Base-by-base conservation (phyloP, 176 grass and related monocot genomes). In the Bothriochloa decipiens region DNA sequence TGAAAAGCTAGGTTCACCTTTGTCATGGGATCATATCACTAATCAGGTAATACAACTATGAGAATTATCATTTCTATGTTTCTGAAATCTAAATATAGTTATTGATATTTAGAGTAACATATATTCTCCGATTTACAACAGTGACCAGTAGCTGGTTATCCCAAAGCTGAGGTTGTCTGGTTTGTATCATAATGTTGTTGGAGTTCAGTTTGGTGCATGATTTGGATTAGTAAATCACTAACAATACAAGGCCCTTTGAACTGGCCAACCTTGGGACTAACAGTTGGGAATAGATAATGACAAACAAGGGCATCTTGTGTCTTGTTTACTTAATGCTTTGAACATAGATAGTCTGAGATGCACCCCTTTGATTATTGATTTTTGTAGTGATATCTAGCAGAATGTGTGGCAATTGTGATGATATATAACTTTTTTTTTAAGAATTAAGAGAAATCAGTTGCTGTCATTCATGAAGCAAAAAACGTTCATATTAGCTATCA, bases 21-120 rank as follows among this genome's bases (percentile, higher is more conserved):
- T 95, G 43, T 94, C 96, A 72, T 98, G 96, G 96, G 93, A 98
- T 57, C 96, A 98, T 80, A 22, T 98, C 37, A 95, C 93, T 52
- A 95, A 98, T 82, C 96, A 95, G 96, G 96, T 98, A 80, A 76
- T 35, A 77, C 37, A 52, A 43, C 55, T 46, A 45, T 40, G 14
- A 65, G 22, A 68, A 49, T 37, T 76, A 16, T 79, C 40, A 47
- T 3, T 32, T 29, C 14, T 27, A 79, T 72, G 27, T 80, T 72
- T 72, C 26, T 86, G 14, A 65, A 33, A 86, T 67, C 26, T 86
- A 9, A 63, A 37, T 89, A 33, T 77, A 14, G 10, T 81, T 78
- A n/a, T 13, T 70, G 10, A 55, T 87, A 33, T 68, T 11, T 74
- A 28, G 12, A 53, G 2, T 65, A 29, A 8, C 20, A 60, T 3